These are phyloP conservation scores for Alisma plantagoaquatica DNA, from an alignment of 106 monocot genomes.

Conservation along the genomic window DNA sequence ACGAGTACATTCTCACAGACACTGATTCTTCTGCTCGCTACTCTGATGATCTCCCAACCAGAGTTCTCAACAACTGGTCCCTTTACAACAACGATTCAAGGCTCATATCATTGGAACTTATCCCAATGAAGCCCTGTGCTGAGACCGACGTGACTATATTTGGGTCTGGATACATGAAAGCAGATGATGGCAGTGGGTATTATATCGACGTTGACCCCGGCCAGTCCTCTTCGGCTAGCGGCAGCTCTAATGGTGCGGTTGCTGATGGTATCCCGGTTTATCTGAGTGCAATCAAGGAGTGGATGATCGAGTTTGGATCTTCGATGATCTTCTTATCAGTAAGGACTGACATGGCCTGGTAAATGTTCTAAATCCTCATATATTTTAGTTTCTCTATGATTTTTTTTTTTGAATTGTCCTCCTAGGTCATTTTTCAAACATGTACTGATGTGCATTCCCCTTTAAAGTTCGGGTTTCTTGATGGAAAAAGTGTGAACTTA, in stretches of 20 bases:
- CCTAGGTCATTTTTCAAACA: neutral
- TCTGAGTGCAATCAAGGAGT: constrained; percentile 88
- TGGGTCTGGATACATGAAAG: constrained; percentile 89
- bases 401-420: too few relatives aligned
- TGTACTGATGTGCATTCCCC: too few relatives aligned
- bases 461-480: neutral
- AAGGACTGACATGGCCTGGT: constrained; percentile 95
- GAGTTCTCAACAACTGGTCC: constrained; percentile 81
- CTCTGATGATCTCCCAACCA: constrained; percentile 60
- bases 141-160: constrained; percentile 81
- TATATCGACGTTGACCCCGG: constrained; percentile 28
- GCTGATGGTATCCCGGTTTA: constrained; percentile 73
- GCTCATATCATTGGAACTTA: constrained; percentile 81
- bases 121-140: constrained; percentile 88
- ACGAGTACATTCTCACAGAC: constrained; percentile 84
- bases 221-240: constrained; percentile 36
- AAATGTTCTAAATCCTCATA: constrained; percentile 2
- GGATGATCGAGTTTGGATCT: constrained; percentile 96
- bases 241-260: constrained; percentile 22
- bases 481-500: too few relatives aligned
- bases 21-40: constrained; percentile 37
- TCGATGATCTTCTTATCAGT: constrained; percentile 87
- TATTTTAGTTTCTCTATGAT: neutral
- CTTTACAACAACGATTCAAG: constrained; percentile 94
- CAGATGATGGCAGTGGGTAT: constrained; percentile 92